Base-by-base conservation (phyloP, 164 flowering plant genomes). In the Hamamelis virginiana region DNA sequence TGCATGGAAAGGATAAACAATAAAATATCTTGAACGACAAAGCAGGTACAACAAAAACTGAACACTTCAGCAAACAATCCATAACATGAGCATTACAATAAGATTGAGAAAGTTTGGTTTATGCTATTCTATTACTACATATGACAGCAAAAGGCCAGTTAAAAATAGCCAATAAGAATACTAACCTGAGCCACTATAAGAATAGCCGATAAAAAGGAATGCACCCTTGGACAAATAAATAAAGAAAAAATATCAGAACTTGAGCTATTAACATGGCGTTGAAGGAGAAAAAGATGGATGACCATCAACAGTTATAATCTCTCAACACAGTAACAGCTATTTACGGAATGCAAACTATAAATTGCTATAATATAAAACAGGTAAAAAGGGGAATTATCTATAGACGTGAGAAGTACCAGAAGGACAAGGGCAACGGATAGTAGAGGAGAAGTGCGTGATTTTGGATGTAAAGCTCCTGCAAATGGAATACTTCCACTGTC, bases 391-490 rank as follows among this genome's bases (percentile, higher is more conserved):
- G 38, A 59, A 12, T 9, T 18, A 12, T 41, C 46, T 8, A 4
- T n/a, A 64, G 48, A 43, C 28, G 23, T 10, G 41, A 44, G 27
- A 47, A 43, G 28, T 81, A 91, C 94, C 87, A 91, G 69, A 52
- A 83, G 57, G 22, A 91, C 69, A 47, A 89, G 85, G 25, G 78
- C 84, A 56, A 87, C 15, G n/a, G 92, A 83, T 38, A 89, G 64
- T 16, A 89, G 57, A 15, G 96, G 92, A 9, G 94, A 85, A 52
- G 91, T 76, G 26, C 85, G 87, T 6, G 94, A 82, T 74, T 91
- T 91, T 18, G 87, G 76, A 72, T 85, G 84, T 45, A 87, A 77
- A 11, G 89, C 69, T 59, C 84, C 81, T 4, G 79, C 65, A 69
- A 88, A 81, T 26, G 91, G 83, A 71, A 82, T 77, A 67, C 74